phyloP scores from a whole-genome alignment of 1,284 basidiomycete species.

The Bothia castanella region DNA sequence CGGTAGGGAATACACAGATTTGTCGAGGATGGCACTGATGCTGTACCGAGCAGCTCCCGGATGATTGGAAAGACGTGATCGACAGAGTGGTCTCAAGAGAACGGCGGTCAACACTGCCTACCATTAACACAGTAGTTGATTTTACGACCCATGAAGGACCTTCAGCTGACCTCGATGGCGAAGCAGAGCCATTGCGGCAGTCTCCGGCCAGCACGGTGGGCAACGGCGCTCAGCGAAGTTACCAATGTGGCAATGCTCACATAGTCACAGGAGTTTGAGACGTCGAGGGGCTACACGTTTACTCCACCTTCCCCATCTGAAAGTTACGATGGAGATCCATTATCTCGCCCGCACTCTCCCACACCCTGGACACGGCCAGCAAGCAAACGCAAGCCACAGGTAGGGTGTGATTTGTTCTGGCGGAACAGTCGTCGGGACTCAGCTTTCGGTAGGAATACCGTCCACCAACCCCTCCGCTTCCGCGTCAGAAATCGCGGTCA shows the following conservation, averaged over 20 bases:
- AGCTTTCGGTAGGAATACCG: slow-evolving; percentile 42
- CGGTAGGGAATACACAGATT: slow-evolving; percentile 35
- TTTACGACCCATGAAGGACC: slow-evolving; percentile 30
- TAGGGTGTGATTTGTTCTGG: slow-evolving; percentile 24
- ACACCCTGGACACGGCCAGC: slow-evolving; percentile 31
- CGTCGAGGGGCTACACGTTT: slow-evolving; percentile 32
- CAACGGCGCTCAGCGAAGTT: slow-evolving; percentile 29
- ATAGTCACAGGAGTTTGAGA: slow-evolving; percentile 34
- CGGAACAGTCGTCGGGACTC: slow-evolving; percentile 4
- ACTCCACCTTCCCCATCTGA: slow-evolving; percentile 36
- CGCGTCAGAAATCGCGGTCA: slow-evolving; percentile 35
- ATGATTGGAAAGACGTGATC: slow-evolving; percentile 49
- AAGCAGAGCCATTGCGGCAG: slow-evolving; percentile 34
- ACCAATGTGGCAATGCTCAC: slow-evolving; percentile 28
- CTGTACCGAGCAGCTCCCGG: slow-evolving; percentile 42
- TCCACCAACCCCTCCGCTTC: slow-evolving; percentile 56
- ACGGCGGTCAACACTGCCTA: slow-evolving; percentile 32
- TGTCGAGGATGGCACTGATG: slow-evolving; percentile 10
- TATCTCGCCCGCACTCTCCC: slow-evolving; percentile 34
- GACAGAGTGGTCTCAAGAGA: slow-evolving; percentile 36
- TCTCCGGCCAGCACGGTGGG: slow-evolving; percentile 37
- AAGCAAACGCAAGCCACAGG: slow-evolving; percentile 35
- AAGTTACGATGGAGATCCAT: slow-evolving; percentile 36
- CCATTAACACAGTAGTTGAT: slow-evolving; percentile 38
- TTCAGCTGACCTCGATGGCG: slow-evolving; percentile 30